phyloP scores from a whole-genome alignment of 2,329 filamentous ascomycete species.

The Scleromitrula shiraiana region DNA sequence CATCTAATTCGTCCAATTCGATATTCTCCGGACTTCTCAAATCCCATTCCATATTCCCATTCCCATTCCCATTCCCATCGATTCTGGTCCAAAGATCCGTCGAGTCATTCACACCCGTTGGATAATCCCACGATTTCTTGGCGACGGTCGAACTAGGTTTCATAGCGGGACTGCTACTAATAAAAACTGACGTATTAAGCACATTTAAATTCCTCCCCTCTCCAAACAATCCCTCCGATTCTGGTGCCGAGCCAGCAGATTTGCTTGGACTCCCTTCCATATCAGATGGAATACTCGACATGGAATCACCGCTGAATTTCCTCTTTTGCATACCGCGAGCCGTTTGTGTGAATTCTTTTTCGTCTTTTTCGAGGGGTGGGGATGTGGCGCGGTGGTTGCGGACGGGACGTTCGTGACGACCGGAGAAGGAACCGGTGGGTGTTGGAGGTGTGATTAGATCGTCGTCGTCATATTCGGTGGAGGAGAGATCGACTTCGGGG shows the following conservation, averaged over 20 bases:
- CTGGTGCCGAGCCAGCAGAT: too few species aligned
- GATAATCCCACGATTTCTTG: slow-evolving; percentile 41
- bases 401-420: slow-evolving; percentile 35
- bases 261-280: slow-evolving; percentile 24
- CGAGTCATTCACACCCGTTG: slow-evolving; percentile 41
- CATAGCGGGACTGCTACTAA: slow-evolving; percentile 44
- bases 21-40: slow-evolving; percentile 75
- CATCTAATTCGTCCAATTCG: slow-evolving; percentile 87
- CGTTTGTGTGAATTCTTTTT: slow-evolving; percentile 94
- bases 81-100: slow-evolving; percentile 31
- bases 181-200: slow-evolving; percentile 28
- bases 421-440: slow-evolving; percentile 56
- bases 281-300: slow-evolving; percentile 38
- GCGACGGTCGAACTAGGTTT: slow-evolving; percentile 36
- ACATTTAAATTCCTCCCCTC: slow-evolving; percentile 27
- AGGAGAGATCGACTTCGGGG: slow-evolving; percentile 86
- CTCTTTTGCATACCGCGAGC: slow-evolving; percentile 67
- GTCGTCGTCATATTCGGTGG: slow-evolving; percentile 74
- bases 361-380: slow-evolving; percentile 85
- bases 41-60: slow-evolving; percentile 47
- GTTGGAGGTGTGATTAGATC: slow-evolving; percentile 54
- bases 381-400: slow-evolving; percentile 68
- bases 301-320: slow-evolving; percentile 47
- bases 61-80: slow-evolving; percentile 18
- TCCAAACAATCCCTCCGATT: slow-evolving; percentile 24